These are phyloP conservation scores for Picea abies DNA, from an alignment of 83 land plant genomes.

Conservation along the genomic window DNA sequence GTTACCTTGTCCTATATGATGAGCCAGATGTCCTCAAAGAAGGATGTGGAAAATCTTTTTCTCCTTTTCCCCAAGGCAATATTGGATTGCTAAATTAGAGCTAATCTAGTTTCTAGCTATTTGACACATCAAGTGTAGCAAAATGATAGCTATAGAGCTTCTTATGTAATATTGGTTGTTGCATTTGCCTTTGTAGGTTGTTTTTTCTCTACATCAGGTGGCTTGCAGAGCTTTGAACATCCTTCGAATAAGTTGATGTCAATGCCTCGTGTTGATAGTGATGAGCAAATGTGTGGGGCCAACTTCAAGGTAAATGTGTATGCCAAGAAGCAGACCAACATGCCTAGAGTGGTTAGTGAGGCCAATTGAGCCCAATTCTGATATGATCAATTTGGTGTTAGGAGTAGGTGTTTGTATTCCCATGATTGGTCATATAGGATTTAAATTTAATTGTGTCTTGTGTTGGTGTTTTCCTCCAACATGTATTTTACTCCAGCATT, in stretches of 20 bases:
- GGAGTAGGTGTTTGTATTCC: too few relatives aligned
- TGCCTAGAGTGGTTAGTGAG: slow-evolving; percentile 63
- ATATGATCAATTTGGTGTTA: background rate
- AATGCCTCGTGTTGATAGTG: slow-evolving; percentile 75
- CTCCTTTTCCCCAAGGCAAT: slow-evolving; percentile 80
- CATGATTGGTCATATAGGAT: too few relatives aligned
- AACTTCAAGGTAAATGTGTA: slow-evolving; percentile 62
- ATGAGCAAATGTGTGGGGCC: slow-evolving; percentile 64
- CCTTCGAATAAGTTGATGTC: slow-evolving; percentile 42
- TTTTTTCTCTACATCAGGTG: background rate
- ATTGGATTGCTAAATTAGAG: background rate
- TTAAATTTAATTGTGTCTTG: too few relatives aligned
- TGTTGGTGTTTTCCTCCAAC: too few relatives aligned
- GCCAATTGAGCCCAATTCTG: slow-evolving; percentile 58
- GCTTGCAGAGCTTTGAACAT: background rate
- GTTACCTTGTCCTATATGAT: slow-evolving; percentile 66
- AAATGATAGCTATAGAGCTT: background rate
- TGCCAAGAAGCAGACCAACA: slow-evolving; percentile 36
- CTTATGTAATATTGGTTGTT: background rate
- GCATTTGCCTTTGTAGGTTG: background rate
- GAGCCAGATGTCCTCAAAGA: slow-evolving; percentile 53
- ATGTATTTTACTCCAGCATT: too few relatives aligned
- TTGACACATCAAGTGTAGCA: background rate
- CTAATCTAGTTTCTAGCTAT: background rate
- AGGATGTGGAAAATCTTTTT: slow-evolving; percentile 86